Evolutionary conservation across 306 rosid species (phyloP).

Genomic region (Abrus precatorius): DNA sequence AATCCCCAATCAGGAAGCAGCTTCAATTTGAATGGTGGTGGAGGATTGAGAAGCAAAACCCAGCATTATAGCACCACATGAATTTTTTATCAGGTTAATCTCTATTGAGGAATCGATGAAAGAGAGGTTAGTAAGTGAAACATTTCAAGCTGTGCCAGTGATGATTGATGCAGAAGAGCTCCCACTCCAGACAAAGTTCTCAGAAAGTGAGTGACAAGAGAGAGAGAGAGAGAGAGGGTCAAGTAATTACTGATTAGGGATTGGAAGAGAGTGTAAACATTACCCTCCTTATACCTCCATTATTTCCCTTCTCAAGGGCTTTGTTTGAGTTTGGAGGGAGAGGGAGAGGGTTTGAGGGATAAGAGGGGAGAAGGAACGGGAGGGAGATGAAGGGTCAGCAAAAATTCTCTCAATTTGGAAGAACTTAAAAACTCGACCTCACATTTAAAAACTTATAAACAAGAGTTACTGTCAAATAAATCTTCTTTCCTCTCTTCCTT

Average conservation of each 20-base stretch:
- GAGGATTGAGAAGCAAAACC: conserved; percentile 72
- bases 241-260: background rate
- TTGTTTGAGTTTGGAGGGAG: no score
- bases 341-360: no score
- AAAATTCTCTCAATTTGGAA: no score
- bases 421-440: no score
- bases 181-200: background rate
- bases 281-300: background rate
- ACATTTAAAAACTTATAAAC: no score
- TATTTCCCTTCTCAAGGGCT: background rate
- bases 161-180: background rate
- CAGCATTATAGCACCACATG: conserved; percentile 63
- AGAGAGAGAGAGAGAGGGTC: background rate
- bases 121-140: conserved; percentile 1
- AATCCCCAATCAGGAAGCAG: conserved; percentile 77
- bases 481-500: no score
- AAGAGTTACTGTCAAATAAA: no score
- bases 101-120: conserved; percentile 58
- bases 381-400: no score
- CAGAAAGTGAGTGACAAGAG: no score
- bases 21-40: conserved; percentile 68
- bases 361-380: no score
- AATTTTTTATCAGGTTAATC: conserved; percentile 63
- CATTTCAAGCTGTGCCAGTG: background rate
- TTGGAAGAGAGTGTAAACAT: background rate